These are phyloP conservation scores for Neonectria hederae DNA, from an alignment of 2,329 filamentous ascomycete genomes.

Conservation along the genomic window DNA sequence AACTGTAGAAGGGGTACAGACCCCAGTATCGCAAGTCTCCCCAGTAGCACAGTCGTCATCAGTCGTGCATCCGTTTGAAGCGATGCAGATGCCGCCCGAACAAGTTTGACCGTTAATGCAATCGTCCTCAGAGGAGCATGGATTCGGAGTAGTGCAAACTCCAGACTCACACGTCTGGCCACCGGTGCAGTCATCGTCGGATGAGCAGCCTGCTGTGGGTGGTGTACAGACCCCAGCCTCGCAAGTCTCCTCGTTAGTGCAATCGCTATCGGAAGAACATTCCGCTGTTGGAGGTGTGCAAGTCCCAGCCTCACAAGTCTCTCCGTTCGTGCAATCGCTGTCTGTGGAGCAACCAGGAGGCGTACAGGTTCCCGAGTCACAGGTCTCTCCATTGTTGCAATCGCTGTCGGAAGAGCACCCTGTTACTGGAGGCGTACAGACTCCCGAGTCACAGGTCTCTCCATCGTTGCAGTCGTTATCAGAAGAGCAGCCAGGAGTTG, in stretches of 20 bases:
- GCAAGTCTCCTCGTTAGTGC: not conserved
- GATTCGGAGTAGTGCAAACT: too few relatives aligned
- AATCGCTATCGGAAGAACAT: not conserved
- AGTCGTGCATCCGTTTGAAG: not conserved
- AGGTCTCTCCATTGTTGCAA: not conserved
- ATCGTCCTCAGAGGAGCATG: not conserved
- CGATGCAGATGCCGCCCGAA: not conserved
- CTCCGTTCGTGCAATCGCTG: not conserved
- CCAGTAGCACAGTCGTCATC: not conserved
- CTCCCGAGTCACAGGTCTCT: not conserved
- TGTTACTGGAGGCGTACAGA: not conserved
- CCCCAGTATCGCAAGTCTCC: not conserved
- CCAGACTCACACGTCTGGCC: not conserved
- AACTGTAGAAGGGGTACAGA: not conserved
- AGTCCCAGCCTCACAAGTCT: not conserved
- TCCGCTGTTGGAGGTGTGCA: not conserved
- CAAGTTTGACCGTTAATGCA: not conserved
- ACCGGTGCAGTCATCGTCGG: not conserved
- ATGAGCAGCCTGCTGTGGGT: not conserved
- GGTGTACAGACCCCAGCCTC: conserved; percentile 1
- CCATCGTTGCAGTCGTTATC: not conserved
- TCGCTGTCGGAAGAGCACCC: not conserved
- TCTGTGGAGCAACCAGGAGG: not conserved
- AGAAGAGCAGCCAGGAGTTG: not conserved
- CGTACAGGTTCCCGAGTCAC: not conserved